Conservation (phyloP, 768 basidiomycete species). For the Leccinum longicurvipes region DNA sequence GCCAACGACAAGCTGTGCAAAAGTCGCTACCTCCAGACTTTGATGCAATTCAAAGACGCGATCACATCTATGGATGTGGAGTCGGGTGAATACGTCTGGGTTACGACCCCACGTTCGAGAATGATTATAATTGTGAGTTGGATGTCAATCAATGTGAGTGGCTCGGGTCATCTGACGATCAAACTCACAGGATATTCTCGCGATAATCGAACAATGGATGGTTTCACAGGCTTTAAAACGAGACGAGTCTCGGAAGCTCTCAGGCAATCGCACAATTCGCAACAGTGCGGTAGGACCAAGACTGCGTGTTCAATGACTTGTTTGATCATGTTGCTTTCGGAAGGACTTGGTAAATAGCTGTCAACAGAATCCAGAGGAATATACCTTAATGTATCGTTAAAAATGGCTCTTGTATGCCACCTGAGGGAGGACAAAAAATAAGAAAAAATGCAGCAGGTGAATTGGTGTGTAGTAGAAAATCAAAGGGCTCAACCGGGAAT, state of each 20-base stretch:
- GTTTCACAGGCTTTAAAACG: constrained; percentile 20
- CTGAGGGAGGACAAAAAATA: background rate
- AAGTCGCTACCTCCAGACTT: constrained; percentile 12
- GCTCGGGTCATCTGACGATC: background rate
- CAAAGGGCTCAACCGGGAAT: constrained; percentile 33
- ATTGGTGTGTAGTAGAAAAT: constrained; percentile 3
- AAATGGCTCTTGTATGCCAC: no score
- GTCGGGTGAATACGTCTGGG: constrained; percentile 24
- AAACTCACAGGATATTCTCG: constrained; percentile 24
- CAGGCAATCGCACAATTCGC: constrained; percentile 4
- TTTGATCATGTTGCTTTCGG: constrained; percentile 15
- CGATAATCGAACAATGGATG: constrained; percentile 27
- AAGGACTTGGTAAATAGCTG: constrained; percentile 15
- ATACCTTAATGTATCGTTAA: no score
- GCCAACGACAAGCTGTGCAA: constrained; percentile 34
- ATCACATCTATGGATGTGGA: constrained; percentile 10
- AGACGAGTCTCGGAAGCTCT: background rate
- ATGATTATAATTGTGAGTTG: constrained; percentile 19
- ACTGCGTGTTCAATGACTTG: constrained; percentile 8
- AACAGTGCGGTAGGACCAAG: constrained; percentile 26
- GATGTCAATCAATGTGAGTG: background rate
- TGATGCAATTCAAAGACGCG: constrained; percentile 18
- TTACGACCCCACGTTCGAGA: constrained; percentile 10
- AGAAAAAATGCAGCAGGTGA: background rate
- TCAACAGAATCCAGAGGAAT: constrained; percentile 4